Conservation (phyloP, 768 basidiomycete genomes). For the Pilatotrama ljubarskyi region DNA sequence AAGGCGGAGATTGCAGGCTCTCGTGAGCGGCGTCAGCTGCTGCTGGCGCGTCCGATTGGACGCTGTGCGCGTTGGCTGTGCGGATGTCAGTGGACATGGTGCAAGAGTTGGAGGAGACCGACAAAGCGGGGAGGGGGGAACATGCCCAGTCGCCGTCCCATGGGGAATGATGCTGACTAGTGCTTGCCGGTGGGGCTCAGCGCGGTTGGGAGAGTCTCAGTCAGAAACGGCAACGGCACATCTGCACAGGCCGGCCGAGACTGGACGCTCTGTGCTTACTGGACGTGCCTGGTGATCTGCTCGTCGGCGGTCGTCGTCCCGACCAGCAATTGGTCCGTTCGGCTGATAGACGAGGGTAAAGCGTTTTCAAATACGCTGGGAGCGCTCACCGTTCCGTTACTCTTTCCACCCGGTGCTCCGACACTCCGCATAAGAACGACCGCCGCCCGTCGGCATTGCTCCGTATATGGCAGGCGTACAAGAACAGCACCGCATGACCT, state of each 20-base stretch:
- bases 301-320: not conserved
- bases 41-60: not conserved
- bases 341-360: slow-evolving; percentile 3
- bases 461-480: slow-evolving; percentile 4
- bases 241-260: slow-evolving; percentile 1
- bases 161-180: too few relatives aligned
- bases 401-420: not conserved
- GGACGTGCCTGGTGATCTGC: not conserved
- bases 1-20: not conserved
- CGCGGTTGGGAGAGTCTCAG: not conserved
- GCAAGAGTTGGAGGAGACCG: not conserved
- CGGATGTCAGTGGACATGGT: not conserved
- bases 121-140: too few relatives aligned
- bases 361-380: not conserved
- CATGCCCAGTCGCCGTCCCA: too few relatives aligned
- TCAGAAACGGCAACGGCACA: not conserved
- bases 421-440: not conserved
- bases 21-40: not conserved
- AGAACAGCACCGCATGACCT: not conserved
- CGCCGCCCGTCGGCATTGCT: not conserved
- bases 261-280: not conserved
- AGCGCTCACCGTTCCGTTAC: slow-evolving; percentile 3
- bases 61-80: not conserved
- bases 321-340: not conserved
- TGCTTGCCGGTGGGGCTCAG: too few relatives aligned